Base-by-base conservation (phyloP, 345 rosid species). In the Anastatica hierochuntica region DNA sequence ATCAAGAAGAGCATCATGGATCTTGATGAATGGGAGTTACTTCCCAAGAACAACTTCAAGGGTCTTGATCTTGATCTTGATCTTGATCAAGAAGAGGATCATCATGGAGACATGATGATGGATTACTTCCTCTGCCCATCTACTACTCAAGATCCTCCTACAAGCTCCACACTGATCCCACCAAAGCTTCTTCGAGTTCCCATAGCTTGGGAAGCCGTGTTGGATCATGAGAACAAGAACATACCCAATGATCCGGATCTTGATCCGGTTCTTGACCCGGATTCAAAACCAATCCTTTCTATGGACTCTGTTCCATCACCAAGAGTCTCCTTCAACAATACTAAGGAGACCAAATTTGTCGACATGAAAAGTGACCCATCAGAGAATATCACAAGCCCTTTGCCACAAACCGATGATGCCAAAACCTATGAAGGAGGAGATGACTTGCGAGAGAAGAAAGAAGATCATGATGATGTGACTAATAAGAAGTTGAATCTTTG, bases 281-380 rank as follows among this genome's bases (percentile, higher is more conserved):
- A 67, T 55, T 61, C 72, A 59, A 57, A 53, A 76, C 62, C 60
- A 19, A 69, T 63, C 14, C 14, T 61, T 35, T 71, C 45, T 49
- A 52, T 72, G 51, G 88, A 84, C 64, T 79, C 75, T 64, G 88
- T 84, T 44, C 64, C 78, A 26, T 80, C 95, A 45, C 79, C 95
- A n/a, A 82, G 78, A 67, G 88, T 81, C 65, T 84, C 79, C 88
- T 90, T 90, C 77, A 79, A 77, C 83, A 86, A 77, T 52, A 69
- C 64, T 78, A 76, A 74, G 81, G 87, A 83, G 53, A 76, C 76
- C 43, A 79, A 90, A 90, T 90, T 79, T 53, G 96, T 68, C 95
- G 98, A 90, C 96, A 90, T 86, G 96, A 85, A 83, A 75, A 58
- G 74, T 78, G 85, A 76, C 76, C 71, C 88, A 10, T 86, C 87